Conservation (phyloP, 305 asterid genomes). For the Andrographis paniculata region DNA sequence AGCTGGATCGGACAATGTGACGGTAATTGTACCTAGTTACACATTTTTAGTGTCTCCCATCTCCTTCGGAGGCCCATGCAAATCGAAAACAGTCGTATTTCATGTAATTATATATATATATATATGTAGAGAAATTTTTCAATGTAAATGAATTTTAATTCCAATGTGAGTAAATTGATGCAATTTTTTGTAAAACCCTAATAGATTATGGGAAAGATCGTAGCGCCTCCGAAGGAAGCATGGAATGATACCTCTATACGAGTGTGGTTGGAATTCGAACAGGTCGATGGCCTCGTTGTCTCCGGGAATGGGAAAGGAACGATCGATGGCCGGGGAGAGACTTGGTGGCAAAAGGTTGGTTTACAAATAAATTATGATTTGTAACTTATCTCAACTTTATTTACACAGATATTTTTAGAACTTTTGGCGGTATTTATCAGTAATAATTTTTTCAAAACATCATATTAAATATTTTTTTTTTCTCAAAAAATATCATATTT, state of each 20-base stretch:
- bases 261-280: slow-evolving; percentile 30
- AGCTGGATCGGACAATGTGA: slow-evolving; percentile 1
- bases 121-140: no score
- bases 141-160: neutral
- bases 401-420: no score
- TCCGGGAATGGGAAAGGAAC: slow-evolving; percentile 29
- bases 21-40: slow-evolving; percentile 19
- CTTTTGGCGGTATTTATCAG: no score
- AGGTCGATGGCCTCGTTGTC: slow-evolving; percentile 26
- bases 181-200: neutral
- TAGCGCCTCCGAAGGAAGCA: slow-evolving; percentile 38
- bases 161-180: neutral
- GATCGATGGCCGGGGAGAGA: slow-evolving; percentile 35
- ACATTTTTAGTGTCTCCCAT: slow-evolving; percentile 26
- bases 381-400: no score
- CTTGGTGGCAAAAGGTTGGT: slow-evolving; percentile 35
- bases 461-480: no score
- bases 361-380: no score
- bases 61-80: slow-evolving; percentile 42
- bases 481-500: no score
- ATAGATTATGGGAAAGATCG: slow-evolving; percentile 35
- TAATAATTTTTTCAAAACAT: no score
- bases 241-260: slow-evolving; percentile 20
- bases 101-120: slow-evolving; percentile 21
- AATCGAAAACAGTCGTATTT: slow-evolving; percentile 18